Percentiles rank a stretch among this genome's conserved stretches.
phyloP scores from a whole-genome alignment of 2,329 filamentous ascomycete species.

The Pseudocercospora cruenta region DNA sequence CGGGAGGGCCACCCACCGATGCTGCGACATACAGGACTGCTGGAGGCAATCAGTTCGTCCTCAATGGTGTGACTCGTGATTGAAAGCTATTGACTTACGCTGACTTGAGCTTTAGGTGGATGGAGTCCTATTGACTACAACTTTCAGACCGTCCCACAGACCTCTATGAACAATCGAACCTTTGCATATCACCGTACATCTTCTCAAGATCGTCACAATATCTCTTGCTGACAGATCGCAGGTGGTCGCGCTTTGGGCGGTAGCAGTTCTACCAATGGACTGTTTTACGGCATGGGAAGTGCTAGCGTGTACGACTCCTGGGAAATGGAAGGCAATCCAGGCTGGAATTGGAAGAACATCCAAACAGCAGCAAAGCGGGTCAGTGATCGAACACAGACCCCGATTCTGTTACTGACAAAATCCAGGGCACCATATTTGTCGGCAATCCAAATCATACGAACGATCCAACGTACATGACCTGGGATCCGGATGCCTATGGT shows the following conservation, averaged over 20 bases:
- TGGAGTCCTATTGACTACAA: slow-evolving; percentile 26
- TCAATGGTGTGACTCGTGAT: slow-evolving; percentile 13
- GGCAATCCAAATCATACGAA: slow-evolving; percentile 24
- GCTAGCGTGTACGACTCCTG: slow-evolving; percentile 18
- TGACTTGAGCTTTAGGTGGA: not conserved
- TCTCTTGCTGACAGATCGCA: not conserved
- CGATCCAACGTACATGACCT: slow-evolving; percentile 25
- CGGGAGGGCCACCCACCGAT: slow-evolving; percentile 22
- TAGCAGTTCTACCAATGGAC: slow-evolving; percentile 23
- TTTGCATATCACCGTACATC: slow-evolving; percentile 22
- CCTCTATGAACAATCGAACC: slow-evolving; percentile 24
- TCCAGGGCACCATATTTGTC: slow-evolving; percentile 21
- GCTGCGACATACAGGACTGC: slow-evolving; percentile 19
- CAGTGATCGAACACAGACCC: no score
- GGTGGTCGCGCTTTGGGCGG: slow-evolving; percentile 24
- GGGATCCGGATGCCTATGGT: slow-evolving; percentile 23
- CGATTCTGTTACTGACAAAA: not conserved
- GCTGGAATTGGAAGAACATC: slow-evolving; percentile 22
- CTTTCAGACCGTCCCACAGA: slow-evolving; percentile 21
- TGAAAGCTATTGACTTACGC: not conserved
- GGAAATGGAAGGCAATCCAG: slow-evolving; percentile 23
- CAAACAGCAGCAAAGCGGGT: slow-evolving; percentile 18
- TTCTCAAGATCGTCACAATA: not conserved
- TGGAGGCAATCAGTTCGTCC: slow-evolving; percentile 23
- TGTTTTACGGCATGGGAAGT: slow-evolving; percentile 23